These are phyloP conservation scores for Erysimum cheiri DNA, from an alignment of 441 rosid genomes.

Conservation along the genomic window DNA sequence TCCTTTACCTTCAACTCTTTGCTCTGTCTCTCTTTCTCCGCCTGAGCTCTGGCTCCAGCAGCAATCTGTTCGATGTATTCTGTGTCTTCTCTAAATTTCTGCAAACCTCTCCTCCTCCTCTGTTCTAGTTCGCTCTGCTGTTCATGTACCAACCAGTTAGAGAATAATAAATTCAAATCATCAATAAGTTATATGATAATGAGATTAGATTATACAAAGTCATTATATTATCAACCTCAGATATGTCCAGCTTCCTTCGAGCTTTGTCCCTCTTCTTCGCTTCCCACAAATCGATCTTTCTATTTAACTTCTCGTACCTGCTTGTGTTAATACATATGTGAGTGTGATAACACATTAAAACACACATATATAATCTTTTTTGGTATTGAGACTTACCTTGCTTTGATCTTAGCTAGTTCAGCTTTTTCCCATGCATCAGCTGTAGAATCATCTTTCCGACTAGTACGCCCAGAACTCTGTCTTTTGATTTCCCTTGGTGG, in stretches of 20 bases:
- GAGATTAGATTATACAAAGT: background rate
- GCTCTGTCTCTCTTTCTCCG: constrained; percentile 54
- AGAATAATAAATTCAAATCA: background rate
- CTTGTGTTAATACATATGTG: constrained; percentile 38
- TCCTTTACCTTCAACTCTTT: constrained; percentile 62
- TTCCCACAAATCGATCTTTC: constrained; percentile 67
- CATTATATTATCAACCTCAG: constrained; percentile 58
- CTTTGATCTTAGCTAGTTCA: constrained; percentile 63
- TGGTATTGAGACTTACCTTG: constrained; percentile 49
- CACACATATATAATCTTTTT: background rate
- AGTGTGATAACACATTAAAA: constrained; percentile 5
- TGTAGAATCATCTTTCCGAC: constrained; percentile 43
- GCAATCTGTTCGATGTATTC: constrained; percentile 60
- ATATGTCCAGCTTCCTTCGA: constrained; percentile 53
- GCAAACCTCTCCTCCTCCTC: constrained; percentile 57
- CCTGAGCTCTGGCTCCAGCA: constrained; percentile 72
- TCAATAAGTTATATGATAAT: no score
- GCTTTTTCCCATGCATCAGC: constrained; percentile 75
- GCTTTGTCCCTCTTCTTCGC: constrained; percentile 65
- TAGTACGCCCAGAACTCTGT: constrained; percentile 20
- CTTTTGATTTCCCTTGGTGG: constrained; percentile 35
- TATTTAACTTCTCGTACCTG: constrained; percentile 63
- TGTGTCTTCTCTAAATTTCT: constrained; percentile 53
- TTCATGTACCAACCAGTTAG: constrained; percentile 34
- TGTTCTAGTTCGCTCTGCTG: constrained; percentile 57